A percentile compares a stretch with the other conserved stretches of the same genome.
These are phyloP conservation scores for Lanmaoa rubissima DNA, from an alignment of 768 basidiomycete genomes.

Conservation along the genomic window DNA sequence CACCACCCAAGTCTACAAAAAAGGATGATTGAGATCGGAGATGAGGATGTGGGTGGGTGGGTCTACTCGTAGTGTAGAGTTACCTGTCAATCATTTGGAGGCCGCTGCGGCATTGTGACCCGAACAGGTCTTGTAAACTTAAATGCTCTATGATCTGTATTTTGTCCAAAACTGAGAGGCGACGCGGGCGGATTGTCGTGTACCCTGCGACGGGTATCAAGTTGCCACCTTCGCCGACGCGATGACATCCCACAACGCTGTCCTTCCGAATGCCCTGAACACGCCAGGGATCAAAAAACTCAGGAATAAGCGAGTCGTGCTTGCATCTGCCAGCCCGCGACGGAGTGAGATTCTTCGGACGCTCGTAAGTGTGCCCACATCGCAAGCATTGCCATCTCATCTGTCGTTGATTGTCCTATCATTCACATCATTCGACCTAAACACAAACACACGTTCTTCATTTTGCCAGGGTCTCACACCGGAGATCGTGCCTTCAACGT, in stretches of 20 bases:
- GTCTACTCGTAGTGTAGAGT: conserved; percentile 1
- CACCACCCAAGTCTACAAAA: conserved; percentile 20
- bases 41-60: not conserved
- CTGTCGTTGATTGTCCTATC: not conserved
- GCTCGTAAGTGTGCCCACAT: conserved; percentile 48
- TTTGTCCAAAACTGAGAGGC: not conserved
- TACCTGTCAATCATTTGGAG: not conserved
- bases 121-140: not conserved
- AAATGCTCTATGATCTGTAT: not conserved
- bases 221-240: not conserved
- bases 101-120: not conserved
- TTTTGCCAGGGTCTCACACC: conserved; percentile 55
- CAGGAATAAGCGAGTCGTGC: conserved; percentile 69
- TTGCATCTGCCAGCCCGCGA: conserved; percentile 86
- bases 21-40: conserved; percentile 27
- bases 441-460: not conserved
- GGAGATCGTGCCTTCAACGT: conserved; percentile 72
- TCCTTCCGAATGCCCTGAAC: conserved; percentile 64
- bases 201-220: not conserved
- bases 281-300: conserved; percentile 66
- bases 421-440: not conserved
- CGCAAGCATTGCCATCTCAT: not conserved
- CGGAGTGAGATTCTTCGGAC: conserved; percentile 78
- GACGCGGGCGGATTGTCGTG: not conserved
- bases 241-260: conserved; percentile 38